Percentiles rank a stretch among this genome's conserved stretches.
Evolutionary conservation across 2,329 filamentous ascomycete genomes (phyloP).

Genomic region (Fusarium avenaceum): DNA sequence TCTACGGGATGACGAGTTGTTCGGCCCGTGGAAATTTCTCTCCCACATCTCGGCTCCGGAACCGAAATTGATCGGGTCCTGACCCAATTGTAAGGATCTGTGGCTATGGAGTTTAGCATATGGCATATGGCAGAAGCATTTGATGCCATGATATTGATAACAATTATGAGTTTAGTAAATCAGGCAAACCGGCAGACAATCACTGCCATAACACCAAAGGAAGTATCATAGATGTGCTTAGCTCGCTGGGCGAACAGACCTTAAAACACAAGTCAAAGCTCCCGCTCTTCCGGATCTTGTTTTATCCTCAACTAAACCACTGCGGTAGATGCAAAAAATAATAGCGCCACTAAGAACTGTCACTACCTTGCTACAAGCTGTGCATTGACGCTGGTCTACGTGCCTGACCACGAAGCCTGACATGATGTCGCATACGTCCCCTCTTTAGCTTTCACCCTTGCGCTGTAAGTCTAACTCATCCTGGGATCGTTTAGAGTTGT

Average conservation of each 20-base stretch:
- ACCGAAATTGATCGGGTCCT: conserved; percentile 24
- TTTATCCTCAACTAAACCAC: background rate
- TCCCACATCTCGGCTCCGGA: conserved; percentile 19
- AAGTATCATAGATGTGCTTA: background rate
- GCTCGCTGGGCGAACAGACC: background rate
- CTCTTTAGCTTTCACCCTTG: conserved; percentile 6
- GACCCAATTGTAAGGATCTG: background rate
- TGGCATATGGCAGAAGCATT: background rate
- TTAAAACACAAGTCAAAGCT: background rate
- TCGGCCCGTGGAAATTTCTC: background rate
- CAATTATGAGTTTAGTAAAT: background rate
- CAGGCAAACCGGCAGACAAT: too few relatives aligned
- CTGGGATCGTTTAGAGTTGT: conserved; percentile 13
- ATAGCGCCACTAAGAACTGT: background rate
- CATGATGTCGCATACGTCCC: conserved; percentile 14
- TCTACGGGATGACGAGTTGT: conserved; percentile 15
- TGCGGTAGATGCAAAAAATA: background rate
- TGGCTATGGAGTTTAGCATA: background rate
- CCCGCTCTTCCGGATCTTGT: conserved; percentile 3
- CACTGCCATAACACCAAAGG: background rate
- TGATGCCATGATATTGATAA: background rate
- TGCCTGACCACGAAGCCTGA: conserved; percentile 11
- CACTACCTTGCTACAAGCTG: background rate
- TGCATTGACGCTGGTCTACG: conserved; percentile 2
- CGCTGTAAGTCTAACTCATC: conserved; percentile 14